These are phyloP conservation scores for Sabuloglossum arenarium DNA, from an alignment of 495 filamentous ascomycete genomes.

Conservation along the genomic window DNA sequence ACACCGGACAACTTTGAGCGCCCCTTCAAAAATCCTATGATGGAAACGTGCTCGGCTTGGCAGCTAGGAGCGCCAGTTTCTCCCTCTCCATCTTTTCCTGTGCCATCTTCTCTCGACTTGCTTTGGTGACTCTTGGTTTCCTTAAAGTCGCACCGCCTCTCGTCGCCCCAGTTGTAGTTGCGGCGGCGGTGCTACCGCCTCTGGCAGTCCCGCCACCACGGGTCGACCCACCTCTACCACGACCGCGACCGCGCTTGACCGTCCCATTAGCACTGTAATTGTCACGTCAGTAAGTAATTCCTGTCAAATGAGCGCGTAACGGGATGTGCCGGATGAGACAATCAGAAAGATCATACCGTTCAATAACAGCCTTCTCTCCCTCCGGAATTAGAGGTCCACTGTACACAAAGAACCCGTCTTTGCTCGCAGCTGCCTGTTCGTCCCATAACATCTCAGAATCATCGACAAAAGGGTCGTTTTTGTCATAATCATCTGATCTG, in stretches of 20 bases:
- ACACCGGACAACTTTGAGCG: neutral
- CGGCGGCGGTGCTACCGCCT: slow-evolving; percentile 19
- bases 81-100: slow-evolving; percentile 53
- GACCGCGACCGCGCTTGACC: slow-evolving; percentile 55
- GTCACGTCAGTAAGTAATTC: neutral
- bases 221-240: slow-evolving; percentile 32
- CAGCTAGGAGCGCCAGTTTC: slow-evolving; percentile 11
- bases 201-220: slow-evolving; percentile 26
- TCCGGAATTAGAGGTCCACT: slow-evolving; percentile 69
- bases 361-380: slow-evolving; percentile 70
- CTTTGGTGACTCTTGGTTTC: slow-evolving; percentile 65
- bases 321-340: too few species aligned
- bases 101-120: slow-evolving; percentile 39
- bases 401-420: slow-evolving; percentile 84
- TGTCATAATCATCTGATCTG: slow-evolving; percentile 92
- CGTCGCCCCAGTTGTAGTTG: slow-evolving; percentile 19
- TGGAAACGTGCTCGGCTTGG: slow-evolving; percentile 2
- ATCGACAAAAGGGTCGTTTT: slow-evolving; percentile 92
- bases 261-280: slow-evolving; percentile 46
- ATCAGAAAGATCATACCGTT: slow-evolving; percentile 29
- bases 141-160: slow-evolving; percentile 54
- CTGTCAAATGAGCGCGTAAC: neutral
- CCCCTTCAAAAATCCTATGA: neutral
- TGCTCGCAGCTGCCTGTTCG: slow-evolving; percentile 78
- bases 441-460: slow-evolving; percentile 93